Base-by-base conservation (phyloP, 2,329 filamentous ascomycete genomes). In the Gnomoniopsis smithogilvyi region DNA sequence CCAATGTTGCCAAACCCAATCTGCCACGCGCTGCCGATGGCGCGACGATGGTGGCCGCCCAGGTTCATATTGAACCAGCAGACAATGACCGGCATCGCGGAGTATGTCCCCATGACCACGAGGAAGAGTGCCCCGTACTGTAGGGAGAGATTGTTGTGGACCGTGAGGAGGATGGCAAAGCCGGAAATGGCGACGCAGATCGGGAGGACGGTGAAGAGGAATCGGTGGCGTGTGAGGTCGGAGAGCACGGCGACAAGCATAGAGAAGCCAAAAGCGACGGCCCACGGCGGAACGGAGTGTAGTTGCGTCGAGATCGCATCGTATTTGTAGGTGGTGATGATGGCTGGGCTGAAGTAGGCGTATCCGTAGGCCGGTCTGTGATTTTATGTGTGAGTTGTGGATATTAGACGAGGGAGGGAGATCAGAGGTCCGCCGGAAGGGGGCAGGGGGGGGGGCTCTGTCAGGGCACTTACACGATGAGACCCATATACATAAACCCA, bases 31-130 rank as follows among this genome's bases (percentile, higher is more conserved):
- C 84, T 84, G 14, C 89, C 89, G 17, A 92, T 83, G 10, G 86
- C 80, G 47, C 89, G 80, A 3, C 89, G 81, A 59, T 87, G 87
- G 69, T 92, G 90, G 0, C 89, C 89, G 2, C 85, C 85, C 1
- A 92, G 76, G 66, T 92, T 93, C 84, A 92, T 91, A 66, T 88
- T 88, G 72, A 89, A 92, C 89, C 90, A 93, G 71, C 89, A 92
- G 8, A 92, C 83, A 47, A 92, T 85, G 33, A 96, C 87, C 0
- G 94, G 92, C 89, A 96, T 93, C n/a, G 92, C 91, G 1, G 86
- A 87, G 74, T 96, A 97, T 0, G 84, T 82, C 52, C 91, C 91
- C 76, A 87, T 87, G 2, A 90, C 88, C 52, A 96, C 85, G 34
- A 97, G 77, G 77, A 96, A 96, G 0, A 97, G 80, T 0, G 89